Percentiles rank a stretch among this genome's conserved stretches.
Conservation (phyloP, 2,329 filamentous ascomycete species). For the Botrytis porri region DNA sequence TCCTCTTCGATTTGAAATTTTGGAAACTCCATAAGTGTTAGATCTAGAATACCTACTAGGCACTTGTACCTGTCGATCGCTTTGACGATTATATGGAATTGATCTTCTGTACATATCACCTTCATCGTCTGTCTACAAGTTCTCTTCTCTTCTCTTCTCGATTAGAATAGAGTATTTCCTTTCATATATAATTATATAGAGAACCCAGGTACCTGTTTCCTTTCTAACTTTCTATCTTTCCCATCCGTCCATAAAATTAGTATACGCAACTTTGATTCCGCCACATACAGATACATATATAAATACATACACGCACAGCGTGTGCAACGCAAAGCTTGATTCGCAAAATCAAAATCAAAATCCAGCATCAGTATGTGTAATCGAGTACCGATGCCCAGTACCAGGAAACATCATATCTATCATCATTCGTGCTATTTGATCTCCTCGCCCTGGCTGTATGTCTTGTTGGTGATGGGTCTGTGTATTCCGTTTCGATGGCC, state of each 20-base stretch:
- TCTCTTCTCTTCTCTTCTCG: too few relatives aligned
- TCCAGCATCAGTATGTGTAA: neutral
- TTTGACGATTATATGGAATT: neutral
- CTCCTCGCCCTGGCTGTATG: neutral
- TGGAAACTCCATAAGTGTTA: neutral
- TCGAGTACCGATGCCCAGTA: too few relatives aligned
- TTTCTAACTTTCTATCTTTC: neutral
- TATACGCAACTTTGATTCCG: neutral
- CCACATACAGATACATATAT: too few relatives aligned
- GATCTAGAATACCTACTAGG: too few relatives aligned
- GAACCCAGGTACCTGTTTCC: too few relatives aligned
- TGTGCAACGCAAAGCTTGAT: neutral
- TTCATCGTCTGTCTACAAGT: neutral
- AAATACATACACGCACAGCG: too few relatives aligned
- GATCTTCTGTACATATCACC: neutral
- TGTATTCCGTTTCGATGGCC: constrained; percentile 29
- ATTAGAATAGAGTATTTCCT: too few relatives aligned
- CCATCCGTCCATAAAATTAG: neutral
- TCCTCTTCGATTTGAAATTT: neutral
- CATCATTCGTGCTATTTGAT: neutral
- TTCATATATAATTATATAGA: too few relatives aligned
- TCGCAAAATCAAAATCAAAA: neutral
- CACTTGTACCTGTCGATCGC: neutral
- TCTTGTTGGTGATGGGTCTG: neutral
- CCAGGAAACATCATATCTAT: neutral